A percentile compares a stretch with the other conserved stretches of the same genome.
Conservation (phyloP, 768 basidiomycete genomes). For the Dioszegia crocea region DNA sequence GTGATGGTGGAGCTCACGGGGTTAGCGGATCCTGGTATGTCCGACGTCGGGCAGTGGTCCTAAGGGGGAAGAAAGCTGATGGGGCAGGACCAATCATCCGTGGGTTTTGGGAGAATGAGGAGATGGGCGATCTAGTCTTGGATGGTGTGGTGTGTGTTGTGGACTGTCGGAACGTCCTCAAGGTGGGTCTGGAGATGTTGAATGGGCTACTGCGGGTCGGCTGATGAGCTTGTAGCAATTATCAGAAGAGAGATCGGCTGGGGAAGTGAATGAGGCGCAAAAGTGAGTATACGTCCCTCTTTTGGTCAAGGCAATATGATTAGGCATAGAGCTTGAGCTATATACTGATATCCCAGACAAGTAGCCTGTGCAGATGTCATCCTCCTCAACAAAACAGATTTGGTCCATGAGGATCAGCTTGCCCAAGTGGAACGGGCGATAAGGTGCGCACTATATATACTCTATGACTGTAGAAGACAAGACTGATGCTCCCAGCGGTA, state of each 20-base stretch:
- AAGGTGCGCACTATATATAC: slow-evolving; percentile 16
- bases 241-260: slow-evolving; percentile 66
- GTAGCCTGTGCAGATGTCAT: slow-evolving; percentile 89
- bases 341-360: slow-evolving; percentile 59
- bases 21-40: slow-evolving; percentile 82
- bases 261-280: slow-evolving; percentile 70
- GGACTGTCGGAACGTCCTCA: slow-evolving; percentile 72
- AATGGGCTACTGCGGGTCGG: not conserved
- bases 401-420: slow-evolving; percentile 57
- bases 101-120: slow-evolving; percentile 54
- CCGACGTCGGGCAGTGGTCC: not conserved
- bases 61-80: not conserved
- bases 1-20: slow-evolving; percentile 95
- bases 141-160: slow-evolving; percentile 93
- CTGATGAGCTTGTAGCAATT: slow-evolving; percentile 63
- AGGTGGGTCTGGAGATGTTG: slow-evolving; percentile 1
- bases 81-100: slow-evolving; percentile 40
- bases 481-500: slow-evolving; percentile 38
- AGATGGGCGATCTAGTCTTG: slow-evolving; percentile 51
- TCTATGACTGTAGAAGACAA: not conserved
- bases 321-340: not conserved
- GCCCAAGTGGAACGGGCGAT: slow-evolving; percentile 60
- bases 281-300: slow-evolving; percentile 55
- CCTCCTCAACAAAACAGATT: slow-evolving; percentile 84
- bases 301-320: not conserved